A percentile compares a stretch with the other conserved stretches of the same genome.
Conservation (phyloP, 1,284 basidiomycete species). For the Ceratobasidium sp. region DNA sequence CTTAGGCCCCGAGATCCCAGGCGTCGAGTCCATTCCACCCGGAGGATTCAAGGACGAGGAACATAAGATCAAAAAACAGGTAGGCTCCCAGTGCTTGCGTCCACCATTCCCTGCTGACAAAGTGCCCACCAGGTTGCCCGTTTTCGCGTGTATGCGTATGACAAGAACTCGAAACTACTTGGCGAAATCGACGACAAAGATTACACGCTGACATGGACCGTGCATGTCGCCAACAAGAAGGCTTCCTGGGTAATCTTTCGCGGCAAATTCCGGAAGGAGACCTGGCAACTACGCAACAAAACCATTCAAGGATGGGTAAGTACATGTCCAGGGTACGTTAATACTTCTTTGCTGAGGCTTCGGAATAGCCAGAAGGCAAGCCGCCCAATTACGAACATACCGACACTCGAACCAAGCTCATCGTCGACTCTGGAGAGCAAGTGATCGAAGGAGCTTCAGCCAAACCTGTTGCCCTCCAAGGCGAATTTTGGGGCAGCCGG, state of each 20-base stretch:
- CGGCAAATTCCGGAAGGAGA: slow-evolving; percentile 15
- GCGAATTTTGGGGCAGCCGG: slow-evolving; percentile 48
- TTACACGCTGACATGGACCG: slow-evolving; percentile 51
- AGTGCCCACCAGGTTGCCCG: slow-evolving; percentile 49
- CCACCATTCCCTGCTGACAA: neutral
- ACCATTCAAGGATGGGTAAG: slow-evolving; percentile 36
- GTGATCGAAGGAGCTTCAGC: slow-evolving; percentile 13
- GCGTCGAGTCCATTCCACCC: slow-evolving; percentile 36
- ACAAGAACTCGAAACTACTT: slow-evolving; percentile 47
- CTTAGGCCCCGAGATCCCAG: slow-evolving; percentile 52
- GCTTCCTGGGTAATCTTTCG: slow-evolving; percentile 49
- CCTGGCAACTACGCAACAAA: slow-evolving; percentile 29
- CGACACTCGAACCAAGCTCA: slow-evolving; percentile 47
- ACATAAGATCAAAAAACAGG: slow-evolving; percentile 51
- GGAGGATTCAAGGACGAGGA: slow-evolving; percentile 50
- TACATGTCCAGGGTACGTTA: neutral
- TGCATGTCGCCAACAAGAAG: slow-evolving; percentile 54
- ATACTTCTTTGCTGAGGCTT: neutral
- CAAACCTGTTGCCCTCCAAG: slow-evolving; percentile 4
- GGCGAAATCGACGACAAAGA: slow-evolving; percentile 51
- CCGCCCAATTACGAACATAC: slow-evolving; percentile 6
- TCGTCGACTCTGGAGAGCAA: slow-evolving; percentile 48
- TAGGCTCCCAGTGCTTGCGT: slow-evolving; percentile 25
- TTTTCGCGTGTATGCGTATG: slow-evolving; percentile 53
- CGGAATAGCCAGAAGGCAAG: slow-evolving; percentile 4